Percentiles rank a stretch among this genome's conserved stretches.
Conservation (phyloP, 2,329 filamentous ascomycete species). For the Sarocladium oryzae region DNA sequence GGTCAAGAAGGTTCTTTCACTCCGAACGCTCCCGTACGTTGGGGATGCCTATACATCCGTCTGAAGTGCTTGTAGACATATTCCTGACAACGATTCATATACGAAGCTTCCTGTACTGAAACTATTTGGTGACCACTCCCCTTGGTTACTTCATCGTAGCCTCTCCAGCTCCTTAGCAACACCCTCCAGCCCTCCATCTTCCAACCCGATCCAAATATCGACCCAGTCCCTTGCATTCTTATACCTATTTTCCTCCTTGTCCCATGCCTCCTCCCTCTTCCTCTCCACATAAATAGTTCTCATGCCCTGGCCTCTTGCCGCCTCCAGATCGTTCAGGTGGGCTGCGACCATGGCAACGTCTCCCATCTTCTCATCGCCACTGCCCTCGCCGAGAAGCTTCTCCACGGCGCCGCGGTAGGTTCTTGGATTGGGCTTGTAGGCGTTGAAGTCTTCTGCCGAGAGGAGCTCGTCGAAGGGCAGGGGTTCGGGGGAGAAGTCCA, state of each 20-base stretch:
- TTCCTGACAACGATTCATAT: no score
- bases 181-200: conserved; percentile 24
- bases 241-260: conserved; percentile 40
- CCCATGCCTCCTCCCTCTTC: conserved; percentile 57
- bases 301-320: conserved; percentile 57
- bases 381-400: conserved; percentile 48
- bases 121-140: no score
- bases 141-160: conserved; percentile 10
- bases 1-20: no score
- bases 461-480: conserved; percentile 58
- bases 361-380: conserved; percentile 12
- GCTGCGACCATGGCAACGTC: conserved; percentile 74
- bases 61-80: no score
- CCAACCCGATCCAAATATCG: conserved; percentile 30
- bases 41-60: no score
- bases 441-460: conserved; percentile 63
- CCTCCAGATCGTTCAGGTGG: conserved; percentile 63
- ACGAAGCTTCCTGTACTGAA: no score
- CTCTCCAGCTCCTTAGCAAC: conserved; percentile 22
- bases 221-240: conserved; percentile 40
- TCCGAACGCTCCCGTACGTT: no score
- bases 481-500: conserved; percentile 37
- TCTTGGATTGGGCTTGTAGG: conserved; percentile 65
- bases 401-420: conserved; percentile 64
- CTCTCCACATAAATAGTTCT: conserved; percentile 71